Evolutionary conservation across 352 stramenopile species (phyloP).

Genomic region (Globisporangium viniferum): DNA sequence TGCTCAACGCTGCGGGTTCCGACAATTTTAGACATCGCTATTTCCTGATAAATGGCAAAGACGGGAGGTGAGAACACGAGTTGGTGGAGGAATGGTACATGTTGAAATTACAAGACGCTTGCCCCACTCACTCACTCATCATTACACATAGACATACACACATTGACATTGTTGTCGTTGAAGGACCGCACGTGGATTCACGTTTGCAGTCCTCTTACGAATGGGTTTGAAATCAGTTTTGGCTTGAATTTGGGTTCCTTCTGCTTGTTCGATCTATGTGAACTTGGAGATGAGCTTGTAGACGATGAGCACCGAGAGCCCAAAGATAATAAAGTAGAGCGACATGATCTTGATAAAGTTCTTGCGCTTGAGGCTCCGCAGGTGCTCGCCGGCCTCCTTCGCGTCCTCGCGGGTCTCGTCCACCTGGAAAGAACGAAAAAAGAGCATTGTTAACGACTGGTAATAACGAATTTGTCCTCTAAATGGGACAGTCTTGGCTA

Average conservation of each 20-base stretch:
- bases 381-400: constrained; percentile 56
- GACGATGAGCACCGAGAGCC: constrained; percentile 67
- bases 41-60: neutral
- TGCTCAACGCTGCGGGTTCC: neutral
- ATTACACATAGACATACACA: neutral
- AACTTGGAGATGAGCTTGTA: constrained; percentile 69
- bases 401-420: constrained; percentile 72
- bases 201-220: neutral
- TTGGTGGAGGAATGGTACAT: neutral
- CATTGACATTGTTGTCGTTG: neutral
- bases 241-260: neutral
- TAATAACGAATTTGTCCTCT: neutral
- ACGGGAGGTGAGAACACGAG: neutral
- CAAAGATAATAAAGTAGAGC: constrained; percentile 80
- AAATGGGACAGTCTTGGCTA: neutral
- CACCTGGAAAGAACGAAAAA: constrained; percentile 22
- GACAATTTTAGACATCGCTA: neutral
- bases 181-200: neutral
- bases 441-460: neutral
- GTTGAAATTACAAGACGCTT: neutral
- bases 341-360: constrained; percentile 68
- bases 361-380: constrained; percentile 84
- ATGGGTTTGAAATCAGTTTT: neutral
- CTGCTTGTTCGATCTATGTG: constrained; percentile 19
- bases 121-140: neutral